A percentile compares a stretch with the other conserved stretches of the same genome.
Evolutionary conservation across 1,284 basidiomycete genomes (phyloP).

Genomic region (Ceratobasidium sp.): DNA sequence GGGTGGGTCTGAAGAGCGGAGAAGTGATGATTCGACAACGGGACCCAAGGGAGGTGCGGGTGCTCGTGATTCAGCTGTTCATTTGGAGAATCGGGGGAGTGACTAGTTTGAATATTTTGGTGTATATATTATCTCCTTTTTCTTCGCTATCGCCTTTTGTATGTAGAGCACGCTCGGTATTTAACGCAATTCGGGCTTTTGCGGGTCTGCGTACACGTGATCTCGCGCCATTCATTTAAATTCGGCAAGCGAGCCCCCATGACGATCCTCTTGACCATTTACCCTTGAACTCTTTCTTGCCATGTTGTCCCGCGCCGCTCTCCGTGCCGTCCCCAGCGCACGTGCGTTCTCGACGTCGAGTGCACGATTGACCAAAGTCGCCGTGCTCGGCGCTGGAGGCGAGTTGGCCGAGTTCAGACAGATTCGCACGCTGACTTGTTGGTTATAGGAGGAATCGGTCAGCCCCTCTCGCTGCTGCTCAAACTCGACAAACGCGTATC

Average conservation of each 20-base stretch:
- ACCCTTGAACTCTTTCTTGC: not conserved
- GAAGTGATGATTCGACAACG: conserved; percentile 20
- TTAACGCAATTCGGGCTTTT: conserved; percentile 13
- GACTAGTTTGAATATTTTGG: not conserved
- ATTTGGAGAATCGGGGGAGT: conserved; percentile 11
- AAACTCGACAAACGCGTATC: conserved; percentile 87
- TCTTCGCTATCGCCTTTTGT: not conserved
- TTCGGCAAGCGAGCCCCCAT: not conserved
- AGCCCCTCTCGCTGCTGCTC: conserved; percentile 87
- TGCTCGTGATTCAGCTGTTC: conserved; percentile 19
- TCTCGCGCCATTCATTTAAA: not conserved
- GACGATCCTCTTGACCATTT: not conserved
- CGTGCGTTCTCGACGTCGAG: conserved; percentile 83
- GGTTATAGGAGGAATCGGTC: conserved; percentile 77
- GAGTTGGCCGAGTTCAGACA: conserved; percentile 35
- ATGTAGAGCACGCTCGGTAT: conserved; percentile 13
- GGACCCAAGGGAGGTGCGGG: not conserved
- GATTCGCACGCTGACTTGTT: conserved; percentile 27
- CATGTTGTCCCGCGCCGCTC: conserved; percentile 67
- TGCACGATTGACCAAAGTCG: conserved; percentile 78
- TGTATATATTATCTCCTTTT: conserved; percentile 17
- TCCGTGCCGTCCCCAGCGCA: conserved; percentile 58
- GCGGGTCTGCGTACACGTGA: conserved; percentile 13
- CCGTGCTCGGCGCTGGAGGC: conserved; percentile 89
- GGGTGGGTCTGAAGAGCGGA: conserved; percentile 20